phyloP scores from a whole-genome alignment of 768 basidiomycete species.

The Trametes sanguinea region DNA sequence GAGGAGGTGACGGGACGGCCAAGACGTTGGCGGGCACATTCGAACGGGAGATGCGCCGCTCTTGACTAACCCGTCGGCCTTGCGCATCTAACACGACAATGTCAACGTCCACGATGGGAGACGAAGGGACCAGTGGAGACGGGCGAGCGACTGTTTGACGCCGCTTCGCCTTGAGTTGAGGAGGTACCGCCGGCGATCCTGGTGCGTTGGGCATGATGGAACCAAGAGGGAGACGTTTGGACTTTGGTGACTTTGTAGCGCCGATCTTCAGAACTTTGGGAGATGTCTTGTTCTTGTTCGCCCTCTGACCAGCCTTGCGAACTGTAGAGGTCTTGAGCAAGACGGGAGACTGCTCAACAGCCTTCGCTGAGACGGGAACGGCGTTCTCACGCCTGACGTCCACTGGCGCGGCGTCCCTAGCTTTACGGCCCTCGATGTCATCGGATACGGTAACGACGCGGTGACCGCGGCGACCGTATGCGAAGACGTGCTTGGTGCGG shows the following conservation, averaged over 20 bases:
- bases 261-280: slow-evolving; percentile 22
- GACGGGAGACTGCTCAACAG: background rate
- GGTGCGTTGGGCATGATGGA: slow-evolving; percentile 40
- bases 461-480: slow-evolving; percentile 36
- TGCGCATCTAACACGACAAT: slow-evolving; percentile 65
- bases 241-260: slow-evolving; percentile 12
- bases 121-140: slow-evolving; percentile 37
- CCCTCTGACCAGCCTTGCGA: background rate
- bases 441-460: slow-evolving; percentile 33
- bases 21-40: slow-evolving; percentile 42
- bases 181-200: slow-evolving; percentile 39
- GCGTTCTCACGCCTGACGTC: slow-evolving; percentile 9
- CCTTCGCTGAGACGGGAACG: background rate
- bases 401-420: background rate
- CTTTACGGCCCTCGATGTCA: slow-evolving; percentile 13
- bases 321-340: background rate
- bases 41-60: slow-evolving; percentile 57
- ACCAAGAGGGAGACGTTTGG: slow-evolving; percentile 44
- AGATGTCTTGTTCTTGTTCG: slow-evolving; percentile 16
- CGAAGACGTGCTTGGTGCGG: slow-evolving; percentile 34
- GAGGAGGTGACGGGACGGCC: slow-evolving; percentile 1
- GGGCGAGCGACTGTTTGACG: slow-evolving; percentile 18
- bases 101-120: slow-evolving; percentile 61
- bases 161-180: slow-evolving; percentile 31
- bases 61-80: slow-evolving; percentile 60